Conservation (phyloP, 2,329 filamentous ascomycete species). For the Fusarium sp. region DNA sequence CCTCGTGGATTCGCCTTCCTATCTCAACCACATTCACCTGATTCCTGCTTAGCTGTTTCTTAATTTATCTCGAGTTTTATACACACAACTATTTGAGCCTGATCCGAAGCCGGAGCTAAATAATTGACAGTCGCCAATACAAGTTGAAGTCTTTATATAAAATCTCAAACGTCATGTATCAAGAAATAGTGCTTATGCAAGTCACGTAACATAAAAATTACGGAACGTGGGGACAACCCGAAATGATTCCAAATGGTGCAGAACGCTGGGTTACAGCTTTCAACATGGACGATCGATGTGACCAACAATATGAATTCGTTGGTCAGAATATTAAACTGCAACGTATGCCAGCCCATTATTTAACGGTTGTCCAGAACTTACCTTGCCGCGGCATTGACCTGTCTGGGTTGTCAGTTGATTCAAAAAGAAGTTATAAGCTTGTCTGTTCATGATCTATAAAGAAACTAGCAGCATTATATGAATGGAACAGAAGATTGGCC, state of each 20-base stretch:
- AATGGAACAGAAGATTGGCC: no score
- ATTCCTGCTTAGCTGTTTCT: not conserved
- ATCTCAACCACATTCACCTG: not conserved
- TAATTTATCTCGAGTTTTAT: not conserved
- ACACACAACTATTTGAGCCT: not conserved
- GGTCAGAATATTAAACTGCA: not conserved
- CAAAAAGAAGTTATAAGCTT: no score
- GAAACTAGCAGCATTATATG: no score
- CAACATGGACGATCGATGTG: not conserved
- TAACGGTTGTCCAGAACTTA: not conserved
- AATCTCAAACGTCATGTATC: not conserved
- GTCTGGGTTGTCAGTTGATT: no score
- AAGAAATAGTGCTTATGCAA: no score
- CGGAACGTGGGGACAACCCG: not conserved
- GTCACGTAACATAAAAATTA: not conserved
- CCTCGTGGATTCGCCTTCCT: not conserved
- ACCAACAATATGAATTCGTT: not conserved
- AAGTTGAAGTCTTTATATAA: no score
- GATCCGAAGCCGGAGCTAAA: not conserved
- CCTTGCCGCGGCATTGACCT: no score
- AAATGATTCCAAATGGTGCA: constrained; percentile 21
- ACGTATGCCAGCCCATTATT: not conserved
- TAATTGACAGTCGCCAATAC: no score
- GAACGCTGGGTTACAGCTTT: not conserved
- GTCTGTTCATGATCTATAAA: no score